phyloP scores from a whole-genome alignment of 2,329 filamentous ascomycete genomes.

The Xylariaceae sp. region DNA sequence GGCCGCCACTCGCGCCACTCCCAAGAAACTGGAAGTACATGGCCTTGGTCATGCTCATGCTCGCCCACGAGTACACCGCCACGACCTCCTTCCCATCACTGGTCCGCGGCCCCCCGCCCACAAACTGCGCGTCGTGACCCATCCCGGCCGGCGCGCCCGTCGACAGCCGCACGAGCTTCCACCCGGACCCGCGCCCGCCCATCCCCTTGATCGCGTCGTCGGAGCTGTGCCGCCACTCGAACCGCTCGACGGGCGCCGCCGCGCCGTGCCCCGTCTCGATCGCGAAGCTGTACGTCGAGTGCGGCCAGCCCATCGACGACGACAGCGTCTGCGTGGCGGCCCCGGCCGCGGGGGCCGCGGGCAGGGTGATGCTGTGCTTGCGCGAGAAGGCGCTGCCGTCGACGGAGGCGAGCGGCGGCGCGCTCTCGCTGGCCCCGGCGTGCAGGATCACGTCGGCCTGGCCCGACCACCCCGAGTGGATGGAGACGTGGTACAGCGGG shows the following conservation, averaged over 20 bases:
- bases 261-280: constrained; percentile 28
- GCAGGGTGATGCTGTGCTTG: constrained; percentile 22
- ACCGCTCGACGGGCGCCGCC: constrained; percentile 26
- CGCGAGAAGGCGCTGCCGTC: constrained; percentile 9
- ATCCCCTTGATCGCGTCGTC: constrained; percentile 31
- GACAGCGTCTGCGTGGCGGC: constrained; percentile 5
- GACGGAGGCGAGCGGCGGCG: constrained; percentile 25
- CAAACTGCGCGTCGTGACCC: constrained; percentile 1
- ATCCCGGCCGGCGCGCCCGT: constrained; percentile 11
- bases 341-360: constrained; percentile 11
- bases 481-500: constrained; percentile 27
- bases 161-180: constrained; percentile 37
- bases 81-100: constrained; percentile 39
- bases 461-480: constrained; percentile 18
- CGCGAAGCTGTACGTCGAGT: constrained; percentile 24
- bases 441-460: constrained; percentile 29
- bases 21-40: constrained; percentile 37
- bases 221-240: constrained; percentile 39
- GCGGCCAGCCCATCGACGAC: constrained; percentile 3
- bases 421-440: constrained; percentile 22
- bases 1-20: constrained; percentile 31
- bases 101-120: constrained; percentile 13
- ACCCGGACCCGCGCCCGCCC: constrained; percentile 28
- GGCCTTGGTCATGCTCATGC: constrained; percentile 30
- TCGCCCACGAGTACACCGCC: constrained; percentile 30